Base-by-base conservation (phyloP, 2,329 filamentous ascomycete species). In the Endocalyx cinctus region DNA sequence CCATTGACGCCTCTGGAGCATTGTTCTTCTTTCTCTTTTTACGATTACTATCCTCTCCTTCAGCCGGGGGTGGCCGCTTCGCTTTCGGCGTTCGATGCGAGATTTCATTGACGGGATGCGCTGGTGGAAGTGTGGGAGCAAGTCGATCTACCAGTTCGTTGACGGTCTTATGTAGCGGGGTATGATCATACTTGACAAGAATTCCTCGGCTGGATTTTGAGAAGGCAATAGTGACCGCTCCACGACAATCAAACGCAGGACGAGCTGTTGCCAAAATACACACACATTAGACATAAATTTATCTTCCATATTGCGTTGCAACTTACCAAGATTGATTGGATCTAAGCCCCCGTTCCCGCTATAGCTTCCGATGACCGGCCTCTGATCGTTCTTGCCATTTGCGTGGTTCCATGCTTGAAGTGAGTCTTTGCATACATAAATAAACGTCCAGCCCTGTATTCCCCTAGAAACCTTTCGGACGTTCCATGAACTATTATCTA, bases 211-310 rank as follows among this genome's bases (percentile, higher is more conserved):
- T 63, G 16, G 59, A 61, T 34, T 65, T 67, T 6, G 65, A 62
- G 41, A 79, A 78, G 1, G 62, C 51, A 27, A 79, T 62, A 3
- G 55, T 62, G 13, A 78, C 51, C 1, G 60, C 59, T 13, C 75
- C 75, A 23, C 70, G 64, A 38, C 75, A 79, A 45, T 79, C 73
- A 42, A 77, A 79, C 0, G 74, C 74, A 32, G 75, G 75, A 11
- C 75, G 70, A 17, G 57, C 71, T 74, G 41, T 12, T 17, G 31
- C n/a, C 18, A 32, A 12, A 33, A 52, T n/a, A n/a, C n/a, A n/a
- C n/a, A n/a, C n/a, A n/a, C n/a, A n/a, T n/a, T n/a, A n/a, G n/a
- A n/a, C n/a, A n/a, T n/a, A n/a, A n/a, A n/a, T n/a, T n/a, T n/a
- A n/a, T n/a, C n/a, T n/a, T n/a, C n/a, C n/a, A n/a, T 23, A 8